These are phyloP conservation scores for Fulvia fulva DNA, from an alignment of 2,329 filamentous ascomycete species.

Conservation along the genomic window DNA sequence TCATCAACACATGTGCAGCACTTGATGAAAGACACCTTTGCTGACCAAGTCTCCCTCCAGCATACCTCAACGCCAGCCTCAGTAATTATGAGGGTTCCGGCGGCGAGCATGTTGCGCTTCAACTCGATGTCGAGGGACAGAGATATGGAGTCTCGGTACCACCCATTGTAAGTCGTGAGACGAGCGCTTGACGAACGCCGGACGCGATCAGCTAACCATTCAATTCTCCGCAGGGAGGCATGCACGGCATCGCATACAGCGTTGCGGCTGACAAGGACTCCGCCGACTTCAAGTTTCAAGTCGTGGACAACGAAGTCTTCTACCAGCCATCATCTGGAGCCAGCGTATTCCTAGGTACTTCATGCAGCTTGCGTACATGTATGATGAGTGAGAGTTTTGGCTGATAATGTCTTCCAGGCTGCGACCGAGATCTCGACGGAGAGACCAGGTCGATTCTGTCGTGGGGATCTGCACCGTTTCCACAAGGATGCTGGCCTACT, in stretches of 20 bases:
- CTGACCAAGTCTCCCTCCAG: neutral
- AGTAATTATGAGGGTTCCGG: neutral
- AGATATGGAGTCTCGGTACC: constrained; percentile 1
- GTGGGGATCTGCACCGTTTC: neutral
- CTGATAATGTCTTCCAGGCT: neutral
- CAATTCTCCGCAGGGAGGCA: neutral
- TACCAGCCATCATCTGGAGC: constrained; percentile 1
- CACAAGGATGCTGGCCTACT: neutral
- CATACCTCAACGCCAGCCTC: neutral
- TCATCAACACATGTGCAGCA: no score
- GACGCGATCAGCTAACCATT: neutral
- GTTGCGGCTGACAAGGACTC: neutral
- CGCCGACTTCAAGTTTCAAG: neutral
- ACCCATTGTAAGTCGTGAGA: neutral
- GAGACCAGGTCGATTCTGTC: neutral
- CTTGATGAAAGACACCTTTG: neutral
- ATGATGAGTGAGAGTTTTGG: neutral
- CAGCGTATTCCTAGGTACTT: neutral
- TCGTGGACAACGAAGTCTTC: neutral
- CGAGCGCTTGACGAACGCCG: neutral
- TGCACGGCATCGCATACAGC: constrained; percentile 1
- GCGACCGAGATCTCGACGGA: neutral
- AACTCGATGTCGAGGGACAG: constrained; percentile 1
- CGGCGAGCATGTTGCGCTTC: neutral
- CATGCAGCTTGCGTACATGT: neutral